Percentiles rank a stretch among this genome's conserved stretches.
Evolutionary conservation across 179 eudicot species (phyloP).

Genomic region (Patellifolia procumbens): DNA sequence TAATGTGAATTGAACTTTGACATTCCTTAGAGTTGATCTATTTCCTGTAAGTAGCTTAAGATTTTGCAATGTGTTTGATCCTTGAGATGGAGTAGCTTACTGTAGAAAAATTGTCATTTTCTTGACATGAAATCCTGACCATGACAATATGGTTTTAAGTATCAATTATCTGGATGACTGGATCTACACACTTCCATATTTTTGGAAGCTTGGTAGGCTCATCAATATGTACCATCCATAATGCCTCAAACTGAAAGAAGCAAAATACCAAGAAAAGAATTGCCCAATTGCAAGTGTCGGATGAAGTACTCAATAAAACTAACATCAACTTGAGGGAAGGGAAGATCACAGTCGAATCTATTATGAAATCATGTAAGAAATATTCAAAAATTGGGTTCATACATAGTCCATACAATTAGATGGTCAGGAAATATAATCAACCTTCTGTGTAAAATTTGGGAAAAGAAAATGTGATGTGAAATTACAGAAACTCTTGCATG

Average conservation of each 20-base stretch:
- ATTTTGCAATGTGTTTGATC: not conserved
- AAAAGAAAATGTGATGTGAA: slow-evolving; percentile 27
- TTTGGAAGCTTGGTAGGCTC: not conserved
- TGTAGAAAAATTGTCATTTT: not conserved
- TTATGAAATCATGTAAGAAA: slow-evolving; percentile 22
- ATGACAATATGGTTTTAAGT: not conserved
- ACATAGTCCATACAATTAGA: not conserved
- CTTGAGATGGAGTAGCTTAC: not conserved
- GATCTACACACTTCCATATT: not conserved
- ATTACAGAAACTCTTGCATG: slow-evolving; percentile 29
- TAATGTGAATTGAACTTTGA: not conserved
- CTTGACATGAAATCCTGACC: too few relatives aligned
- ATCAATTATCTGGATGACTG: not conserved
- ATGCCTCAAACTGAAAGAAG: not conserved
- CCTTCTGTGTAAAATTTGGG: not conserved
- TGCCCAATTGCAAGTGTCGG: slow-evolving; percentile 24
- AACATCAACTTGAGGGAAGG: slow-evolving; percentile 1
- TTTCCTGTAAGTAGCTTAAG: not conserved
- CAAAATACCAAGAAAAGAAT: not conserved
- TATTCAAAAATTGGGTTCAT: slow-evolving; percentile 3
- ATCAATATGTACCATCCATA: not conserved
- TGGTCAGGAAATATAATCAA: slow-evolving; percentile 7
- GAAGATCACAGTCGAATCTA: slow-evolving; percentile 18
- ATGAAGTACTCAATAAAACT: not conserved
- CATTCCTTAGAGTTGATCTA: not conserved